These are phyloP conservation scores for Ministeria vibrans DNA, from an alignment of 78 protist species.

Conservation along the genomic window DNA sequence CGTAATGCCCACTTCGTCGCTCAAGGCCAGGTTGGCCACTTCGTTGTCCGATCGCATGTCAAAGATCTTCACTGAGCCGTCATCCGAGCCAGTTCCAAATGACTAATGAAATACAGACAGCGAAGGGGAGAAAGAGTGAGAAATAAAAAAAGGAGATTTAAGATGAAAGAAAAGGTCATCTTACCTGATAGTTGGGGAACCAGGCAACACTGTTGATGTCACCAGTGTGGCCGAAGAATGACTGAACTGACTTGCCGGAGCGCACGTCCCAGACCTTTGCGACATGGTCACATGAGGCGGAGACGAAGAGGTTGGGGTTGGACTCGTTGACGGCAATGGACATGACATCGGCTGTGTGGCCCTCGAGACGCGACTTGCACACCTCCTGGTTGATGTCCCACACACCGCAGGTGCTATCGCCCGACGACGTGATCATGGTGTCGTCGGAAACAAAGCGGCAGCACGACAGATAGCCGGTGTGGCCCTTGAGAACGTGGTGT, in stretches of 20 bases:
- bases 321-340: too few species aligned
- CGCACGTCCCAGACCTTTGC: constrained; percentile 91
- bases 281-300: constrained; percentile 81
- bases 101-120: constrained; percentile 29
- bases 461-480: constrained; percentile 91
- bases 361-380: constrained; percentile 21
- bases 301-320: constrained; percentile 72
- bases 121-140: not conserved
- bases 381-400: constrained; percentile 84
- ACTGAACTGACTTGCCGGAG: constrained; percentile 69
- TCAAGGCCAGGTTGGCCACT: constrained; percentile 66
- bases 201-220: constrained; percentile 90
- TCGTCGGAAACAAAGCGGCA: constrained; percentile 82
- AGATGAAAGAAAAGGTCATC: not conserved
- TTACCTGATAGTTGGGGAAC: constrained; percentile 40
- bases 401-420: constrained; percentile 82
- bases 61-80: constrained; percentile 85
- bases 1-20: constrained; percentile 83
- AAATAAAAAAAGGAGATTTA: not conserved
- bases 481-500: constrained; percentile 63
- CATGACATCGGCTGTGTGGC: constrained; percentile 94
- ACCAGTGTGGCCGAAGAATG: constrained; percentile 87
- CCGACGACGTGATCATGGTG: constrained; percentile 74
- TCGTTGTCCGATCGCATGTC: constrained; percentile 93
- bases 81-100: constrained; percentile 95